These are phyloP conservation scores for Pharus latifolius DNA, from an alignment of 176 grass and related monocot species.

Conservation along the genomic window DNA sequence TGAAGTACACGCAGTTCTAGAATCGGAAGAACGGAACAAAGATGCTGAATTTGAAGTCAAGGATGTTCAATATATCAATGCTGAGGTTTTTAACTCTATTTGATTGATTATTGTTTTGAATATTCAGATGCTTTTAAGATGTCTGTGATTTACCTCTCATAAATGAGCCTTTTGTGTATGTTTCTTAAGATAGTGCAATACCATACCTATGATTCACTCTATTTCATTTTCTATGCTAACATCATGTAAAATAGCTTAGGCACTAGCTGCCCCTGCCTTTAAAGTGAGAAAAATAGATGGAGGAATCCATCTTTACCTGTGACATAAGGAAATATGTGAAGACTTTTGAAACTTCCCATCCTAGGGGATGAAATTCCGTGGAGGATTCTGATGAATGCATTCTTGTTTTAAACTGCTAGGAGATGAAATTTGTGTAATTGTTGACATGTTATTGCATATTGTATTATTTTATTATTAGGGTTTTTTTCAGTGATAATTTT, in stretches of 20 bases:
- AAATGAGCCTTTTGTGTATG: background rate
- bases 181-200: background rate
- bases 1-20: conserved; percentile 44
- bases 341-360: no score
- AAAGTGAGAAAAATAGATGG: background rate
- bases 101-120: conserved; percentile 9
- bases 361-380: no score
- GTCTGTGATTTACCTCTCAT: background rate
- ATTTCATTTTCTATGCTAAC: no score
- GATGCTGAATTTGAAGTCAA: conserved; percentile 73
- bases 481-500: conserved; percentile 5
- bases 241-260: no score
- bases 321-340: background rate
- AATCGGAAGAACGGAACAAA: conserved; percentile 45
- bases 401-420: background rate
- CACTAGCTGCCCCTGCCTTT: background rate
- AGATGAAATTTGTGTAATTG: background rate
- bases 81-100: conserved; percentile 54
- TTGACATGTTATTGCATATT: background rate
- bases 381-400: no score
- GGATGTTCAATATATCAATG: conserved; percentile 82
- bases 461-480: background rate
- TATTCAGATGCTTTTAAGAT: background rate
- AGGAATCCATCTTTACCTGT: background rate
- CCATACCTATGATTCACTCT: background rate